Evolutionary conservation across 2,329 filamentous ascomycete species (phyloP).

Genomic region (Pyrenochaeta sp.): DNA sequence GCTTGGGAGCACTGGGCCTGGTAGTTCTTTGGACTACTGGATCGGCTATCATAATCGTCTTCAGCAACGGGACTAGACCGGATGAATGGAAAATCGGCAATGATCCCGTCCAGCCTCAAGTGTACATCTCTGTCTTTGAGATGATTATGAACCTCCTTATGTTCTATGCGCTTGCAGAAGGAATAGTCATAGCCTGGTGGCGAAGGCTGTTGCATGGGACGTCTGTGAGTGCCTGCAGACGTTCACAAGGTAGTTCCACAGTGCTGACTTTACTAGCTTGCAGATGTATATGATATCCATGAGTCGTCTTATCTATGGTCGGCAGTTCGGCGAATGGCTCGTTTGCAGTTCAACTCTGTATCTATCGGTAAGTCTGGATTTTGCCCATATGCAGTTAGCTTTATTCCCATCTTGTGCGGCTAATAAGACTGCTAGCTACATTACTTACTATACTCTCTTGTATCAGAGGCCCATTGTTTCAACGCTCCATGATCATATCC

Average conservation of each 20-base stretch:
- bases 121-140: conserved; percentile 31
- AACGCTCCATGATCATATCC: conserved; percentile 16
- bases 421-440: neutral
- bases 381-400: neutral
- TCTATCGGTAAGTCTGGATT: neutral
- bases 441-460: conserved; percentile 20
- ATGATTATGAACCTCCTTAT: conserved; percentile 29
- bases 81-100: conserved; percentile 28
- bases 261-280: neutral
- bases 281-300: conserved; percentile 24
- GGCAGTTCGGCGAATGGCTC: conserved; percentile 17
- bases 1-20: conserved; percentile 20
- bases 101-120: conserved; percentile 22
- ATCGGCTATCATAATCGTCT: conserved; percentile 27
- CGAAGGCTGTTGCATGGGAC: conserved; percentile 22
- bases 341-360: conserved; percentile 21
- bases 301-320: conserved; percentile 23
- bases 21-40: conserved; percentile 26
- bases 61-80: conserved; percentile 17
- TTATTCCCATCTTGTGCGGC: too few species aligned
- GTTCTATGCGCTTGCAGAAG: conserved; percentile 27
- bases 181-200: conserved; percentile 31
- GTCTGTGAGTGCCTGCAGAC: conserved; percentile 14
- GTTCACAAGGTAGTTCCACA: neutral
- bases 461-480: conserved; percentile 28